Conservation (phyloP, 768 basidiomycete species). For the Leccinellum luteum region DNA sequence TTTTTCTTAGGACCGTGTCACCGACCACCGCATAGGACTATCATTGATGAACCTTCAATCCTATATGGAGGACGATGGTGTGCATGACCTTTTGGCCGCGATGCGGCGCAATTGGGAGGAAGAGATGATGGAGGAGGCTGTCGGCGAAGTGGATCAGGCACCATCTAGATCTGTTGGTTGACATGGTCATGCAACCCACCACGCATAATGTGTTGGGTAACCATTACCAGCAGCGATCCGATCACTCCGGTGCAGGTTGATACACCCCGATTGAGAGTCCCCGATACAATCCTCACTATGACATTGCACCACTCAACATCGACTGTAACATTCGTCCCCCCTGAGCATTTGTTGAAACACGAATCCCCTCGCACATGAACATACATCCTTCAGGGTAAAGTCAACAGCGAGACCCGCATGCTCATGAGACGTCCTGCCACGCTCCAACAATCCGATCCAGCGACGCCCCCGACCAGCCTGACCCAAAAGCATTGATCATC, state of each 20-base stretch:
- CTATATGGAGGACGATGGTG: conserved; percentile 64
- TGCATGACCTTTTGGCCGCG: conserved; percentile 56
- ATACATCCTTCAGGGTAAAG: no score
- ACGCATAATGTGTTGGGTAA: not conserved
- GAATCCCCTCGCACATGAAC: not conserved
- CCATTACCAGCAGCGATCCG: not conserved
- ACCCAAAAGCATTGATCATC: conserved; percentile 64
- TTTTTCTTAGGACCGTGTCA: conserved; percentile 72
- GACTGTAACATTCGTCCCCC: no score
- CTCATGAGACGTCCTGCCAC: conserved; percentile 41
- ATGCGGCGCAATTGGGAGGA: conserved; percentile 57
- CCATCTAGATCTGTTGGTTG: not conserved
- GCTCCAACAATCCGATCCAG: conserved; percentile 62
- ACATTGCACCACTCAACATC: no score
- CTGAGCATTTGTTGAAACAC: not conserved
- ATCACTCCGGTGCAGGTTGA: not conserved
- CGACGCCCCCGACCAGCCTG: conserved; percentile 71
- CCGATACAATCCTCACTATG: no score
- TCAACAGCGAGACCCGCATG: no score
- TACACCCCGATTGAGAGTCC: no score
- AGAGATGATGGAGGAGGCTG: conserved; percentile 51
- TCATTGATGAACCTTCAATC: conserved; percentile 65
- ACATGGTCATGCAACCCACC: not conserved
- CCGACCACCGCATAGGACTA: conserved; percentile 86
- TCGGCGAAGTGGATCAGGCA: conserved; percentile 25